phyloP scores from a whole-genome alignment of 331 rosid genomes.

The Malus hybrid region DNA sequence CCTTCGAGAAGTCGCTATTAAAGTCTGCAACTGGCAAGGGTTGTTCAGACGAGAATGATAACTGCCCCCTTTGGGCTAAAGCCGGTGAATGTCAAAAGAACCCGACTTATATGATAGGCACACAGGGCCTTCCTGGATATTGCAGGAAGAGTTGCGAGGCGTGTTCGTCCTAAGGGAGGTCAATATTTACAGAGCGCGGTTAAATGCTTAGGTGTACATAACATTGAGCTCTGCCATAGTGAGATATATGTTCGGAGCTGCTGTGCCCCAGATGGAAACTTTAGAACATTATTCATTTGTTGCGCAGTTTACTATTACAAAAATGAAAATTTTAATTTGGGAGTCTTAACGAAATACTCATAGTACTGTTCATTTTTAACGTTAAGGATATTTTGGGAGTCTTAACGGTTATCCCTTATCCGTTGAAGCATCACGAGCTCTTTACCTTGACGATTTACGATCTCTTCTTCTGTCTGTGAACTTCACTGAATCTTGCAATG shows the following conservation, averaged over 20 bases:
- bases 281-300: neutral
- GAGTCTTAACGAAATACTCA: too few relatives aligned
- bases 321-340: neutral
- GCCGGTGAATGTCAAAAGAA: constrained; percentile 81
- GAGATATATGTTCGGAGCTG: neutral
- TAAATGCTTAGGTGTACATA: constrained; percentile 31
- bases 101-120: constrained; percentile 74
- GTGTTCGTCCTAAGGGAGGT: constrained; percentile 37
- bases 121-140: constrained; percentile 31
- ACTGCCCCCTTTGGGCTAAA: constrained; percentile 64
- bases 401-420: too few relatives aligned
- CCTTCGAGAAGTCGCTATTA: constrained; percentile 35
- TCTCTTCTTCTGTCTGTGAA: too few relatives aligned
- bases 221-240: constrained; percentile 13
- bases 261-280: neutral
- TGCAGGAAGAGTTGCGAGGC: constrained; percentile 83
- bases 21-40: constrained; percentile 3
- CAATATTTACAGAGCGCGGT: neutral
- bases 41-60: constrained; percentile 53
- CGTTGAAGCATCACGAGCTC: neutral
- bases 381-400: too few relatives aligned
- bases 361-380: too few relatives aligned
- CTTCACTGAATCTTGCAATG: too few relatives aligned
- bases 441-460: neutral
- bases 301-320: neutral